Percentiles rank a stretch among this genome's conserved stretches.
phyloP scores from a whole-genome alignment of 805 yeast species.

The Grigorovia humatica region DNA sequence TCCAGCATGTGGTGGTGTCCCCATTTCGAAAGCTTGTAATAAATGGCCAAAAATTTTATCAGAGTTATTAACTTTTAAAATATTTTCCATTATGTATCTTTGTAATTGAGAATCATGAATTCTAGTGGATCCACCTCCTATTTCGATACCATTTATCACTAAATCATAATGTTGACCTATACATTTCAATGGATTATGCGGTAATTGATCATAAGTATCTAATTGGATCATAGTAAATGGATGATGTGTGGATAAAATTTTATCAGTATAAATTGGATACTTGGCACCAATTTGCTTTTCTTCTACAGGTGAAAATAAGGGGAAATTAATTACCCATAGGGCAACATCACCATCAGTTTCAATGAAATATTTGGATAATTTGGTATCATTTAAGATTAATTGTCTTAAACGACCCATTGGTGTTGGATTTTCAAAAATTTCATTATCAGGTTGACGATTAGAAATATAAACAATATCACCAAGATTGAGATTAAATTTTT shows the following conservation, averaged over 20 bases:
- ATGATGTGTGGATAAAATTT: constrained; percentile 75
- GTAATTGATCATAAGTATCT: constrained; percentile 51
- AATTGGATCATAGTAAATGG: constrained; percentile 90
- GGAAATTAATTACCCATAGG: constrained; percentile 87
- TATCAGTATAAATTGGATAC: constrained; percentile 49
- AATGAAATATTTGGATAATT: constrained; percentile 30
- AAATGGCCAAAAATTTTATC: constrained; percentile 74
- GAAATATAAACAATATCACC: constrained; percentile 75
- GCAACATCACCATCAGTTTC: constrained; percentile 35
- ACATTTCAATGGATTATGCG: constrained; percentile 46
- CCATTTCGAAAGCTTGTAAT: constrained; percentile 67
- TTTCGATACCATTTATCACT: constrained; percentile 87
- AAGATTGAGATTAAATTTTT: constrained; percentile 33
- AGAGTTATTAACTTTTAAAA: constrained; percentile 51
- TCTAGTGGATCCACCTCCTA: constrained; percentile 97
- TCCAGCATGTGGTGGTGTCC: constrained; percentile 99
- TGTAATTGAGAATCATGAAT: constrained; percentile 80
- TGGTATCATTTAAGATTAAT: constrained; percentile 42
- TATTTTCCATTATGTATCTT: constrained; percentile 52
- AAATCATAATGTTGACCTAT: constrained; percentile 90
- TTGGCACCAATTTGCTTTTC: background rate
- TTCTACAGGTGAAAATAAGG: constrained; percentile 75
- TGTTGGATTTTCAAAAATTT: constrained; percentile 86
- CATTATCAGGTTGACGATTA: constrained; percentile 45
- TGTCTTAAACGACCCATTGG: constrained; percentile 86